phyloP scores from a whole-genome alignment of 179 eudicot genomes.

The Spergularia azorica region DNA sequence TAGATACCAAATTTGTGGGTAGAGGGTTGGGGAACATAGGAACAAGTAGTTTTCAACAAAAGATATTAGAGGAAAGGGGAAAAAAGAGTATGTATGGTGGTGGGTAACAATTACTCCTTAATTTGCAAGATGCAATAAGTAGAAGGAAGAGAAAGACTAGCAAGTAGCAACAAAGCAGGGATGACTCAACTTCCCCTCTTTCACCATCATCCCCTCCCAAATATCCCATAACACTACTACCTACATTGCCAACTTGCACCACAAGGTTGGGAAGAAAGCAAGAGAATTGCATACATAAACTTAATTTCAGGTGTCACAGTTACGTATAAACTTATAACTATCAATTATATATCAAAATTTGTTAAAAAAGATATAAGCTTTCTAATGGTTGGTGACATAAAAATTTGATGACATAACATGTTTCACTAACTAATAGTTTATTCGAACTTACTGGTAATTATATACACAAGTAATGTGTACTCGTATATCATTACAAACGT shows the following conservation, averaged over 20 bases:
- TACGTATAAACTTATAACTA: no score
- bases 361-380: no score
- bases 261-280: conserved; percentile 16
- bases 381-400: no score
- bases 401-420: no score
- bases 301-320: no score
- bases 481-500: no score
- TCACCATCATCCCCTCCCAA: conserved; percentile 13
- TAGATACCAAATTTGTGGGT: conserved; percentile 30
- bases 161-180: conserved; percentile 15
- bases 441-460: no score
- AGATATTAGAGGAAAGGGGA: conserved; percentile 13
- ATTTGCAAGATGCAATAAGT: conserved; percentile 22
- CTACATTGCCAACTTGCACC: conserved; percentile 31
- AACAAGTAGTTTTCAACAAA: conserved; percentile 33
- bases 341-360: no score
- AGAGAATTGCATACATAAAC: no score
- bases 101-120: conserved; percentile 24
- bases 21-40: conserved; percentile 35
- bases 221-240: conserved; percentile 24
- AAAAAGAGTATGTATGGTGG: conserved; percentile 22
- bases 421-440: no score
- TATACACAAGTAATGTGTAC: no score
- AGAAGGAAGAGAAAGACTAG: neutral
- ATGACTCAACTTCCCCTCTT: conserved; percentile 22